Percentiles rank a stretch among this genome's conserved stretches.
These are phyloP conservation scores for Geotrichum macrosporum DNA, from an alignment of 1,139 yeast species.

Conservation along the genomic window DNA sequence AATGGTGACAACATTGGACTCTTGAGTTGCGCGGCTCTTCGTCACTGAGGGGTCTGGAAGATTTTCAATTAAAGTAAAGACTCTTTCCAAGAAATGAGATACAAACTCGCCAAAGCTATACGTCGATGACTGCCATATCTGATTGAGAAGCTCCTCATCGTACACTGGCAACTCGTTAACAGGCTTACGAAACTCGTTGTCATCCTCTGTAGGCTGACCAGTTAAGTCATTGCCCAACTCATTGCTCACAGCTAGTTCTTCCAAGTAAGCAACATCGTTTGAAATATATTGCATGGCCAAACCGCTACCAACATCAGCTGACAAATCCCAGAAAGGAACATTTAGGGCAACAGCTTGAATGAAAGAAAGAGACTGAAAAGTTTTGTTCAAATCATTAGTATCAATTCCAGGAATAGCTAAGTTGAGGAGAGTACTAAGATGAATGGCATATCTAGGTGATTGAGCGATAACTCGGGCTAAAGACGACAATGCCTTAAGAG, in stretches of 20 bases:
- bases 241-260: slow-evolving; percentile 23
- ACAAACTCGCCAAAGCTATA: slow-evolving; percentile 64
- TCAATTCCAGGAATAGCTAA: slow-evolving; percentile 80
- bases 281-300: slow-evolving; percentile 71
- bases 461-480: slow-evolving; percentile 64
- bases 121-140: slow-evolving; percentile 70
- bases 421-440: slow-evolving; percentile 66
- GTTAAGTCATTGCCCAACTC: slow-evolving; percentile 6
- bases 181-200: slow-evolving; percentile 23
- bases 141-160: slow-evolving; percentile 47
- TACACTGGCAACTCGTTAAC: slow-evolving; percentile 29
- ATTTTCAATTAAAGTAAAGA: slow-evolving; percentile 68
- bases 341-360: slow-evolving; percentile 69
- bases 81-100: slow-evolving; percentile 52
- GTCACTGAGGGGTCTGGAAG: slow-evolving; percentile 46
- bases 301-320: slow-evolving; percentile 39
- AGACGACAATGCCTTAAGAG: slow-evolving; percentile 63
- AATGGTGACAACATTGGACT: slow-evolving; percentile 47
- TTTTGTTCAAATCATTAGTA: slow-evolving; percentile 75
- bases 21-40: slow-evolving; percentile 34
- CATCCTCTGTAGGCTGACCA: slow-evolving; percentile 19
- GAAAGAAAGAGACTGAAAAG: slow-evolving; percentile 64
- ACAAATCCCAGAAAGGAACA: slow-evolving; percentile 54
- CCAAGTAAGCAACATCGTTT: slow-evolving; percentile 39
- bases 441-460: slow-evolving; percentile 67